Conservation (phyloP, 495 filamentous ascomycete species). For the Trichocladium uniseriatum region DNA sequence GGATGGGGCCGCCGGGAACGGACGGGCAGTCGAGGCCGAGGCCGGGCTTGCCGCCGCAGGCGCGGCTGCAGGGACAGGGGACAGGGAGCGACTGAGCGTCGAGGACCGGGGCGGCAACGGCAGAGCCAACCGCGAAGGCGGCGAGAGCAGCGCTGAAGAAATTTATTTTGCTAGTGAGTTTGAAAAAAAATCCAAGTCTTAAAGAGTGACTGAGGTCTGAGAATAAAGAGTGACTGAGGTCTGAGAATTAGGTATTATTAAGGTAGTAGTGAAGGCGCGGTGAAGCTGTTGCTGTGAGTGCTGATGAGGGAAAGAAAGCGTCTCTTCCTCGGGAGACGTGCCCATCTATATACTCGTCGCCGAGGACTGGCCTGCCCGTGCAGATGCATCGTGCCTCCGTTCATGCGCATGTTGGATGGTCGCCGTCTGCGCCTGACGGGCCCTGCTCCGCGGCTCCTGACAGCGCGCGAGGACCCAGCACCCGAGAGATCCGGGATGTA, state of each 20-base stretch:
- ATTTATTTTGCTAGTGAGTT: constrained; percentile 7
- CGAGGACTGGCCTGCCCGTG: background rate
- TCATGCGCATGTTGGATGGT: too few species aligned
- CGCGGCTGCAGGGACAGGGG: too few species aligned
- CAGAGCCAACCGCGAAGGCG: constrained; percentile 8
- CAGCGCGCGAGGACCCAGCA: too few species aligned
- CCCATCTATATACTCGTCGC: too few species aligned
- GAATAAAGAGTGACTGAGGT: too few species aligned
- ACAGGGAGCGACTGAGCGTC: too few species aligned
- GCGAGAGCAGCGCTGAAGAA: constrained; percentile 11
- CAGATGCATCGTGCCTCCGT: background rate
- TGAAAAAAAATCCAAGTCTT: background rate
- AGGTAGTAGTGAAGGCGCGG: background rate
- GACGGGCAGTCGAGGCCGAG: background rate
- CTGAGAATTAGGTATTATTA: background rate
- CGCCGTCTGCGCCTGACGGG: too few species aligned
- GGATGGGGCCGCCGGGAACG: background rate
- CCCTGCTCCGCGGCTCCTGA: too few species aligned
- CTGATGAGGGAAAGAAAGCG: background rate
- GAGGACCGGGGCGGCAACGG: constrained; percentile 6
- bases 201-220: constrained; percentile 12
- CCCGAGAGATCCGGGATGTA: background rate
- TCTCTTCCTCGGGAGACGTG: too few species aligned
- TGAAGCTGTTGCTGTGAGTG: background rate
- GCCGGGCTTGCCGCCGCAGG: background rate